These are phyloP conservation scores for Aspergillus glaucus DNA, from an alignment of 2,329 filamentous ascomycete genomes.

Conservation along the genomic window DNA sequence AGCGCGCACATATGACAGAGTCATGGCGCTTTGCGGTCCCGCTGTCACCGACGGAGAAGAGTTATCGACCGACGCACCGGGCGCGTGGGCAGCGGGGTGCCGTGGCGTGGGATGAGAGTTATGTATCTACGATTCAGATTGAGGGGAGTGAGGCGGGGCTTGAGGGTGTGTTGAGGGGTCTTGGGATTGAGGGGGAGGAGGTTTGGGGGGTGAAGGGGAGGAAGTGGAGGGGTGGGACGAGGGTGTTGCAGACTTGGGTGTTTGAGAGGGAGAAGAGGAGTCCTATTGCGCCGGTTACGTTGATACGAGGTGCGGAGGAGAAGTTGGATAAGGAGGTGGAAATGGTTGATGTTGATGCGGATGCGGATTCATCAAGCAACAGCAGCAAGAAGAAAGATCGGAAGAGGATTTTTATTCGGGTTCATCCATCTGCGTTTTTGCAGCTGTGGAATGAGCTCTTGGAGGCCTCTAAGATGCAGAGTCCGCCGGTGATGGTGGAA, in stretches of 20 bases:
- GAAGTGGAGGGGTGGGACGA: constrained; percentile 64
- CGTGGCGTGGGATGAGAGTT: constrained; percentile 89
- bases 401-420: constrained; percentile 59
- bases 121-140: constrained; percentile 78
- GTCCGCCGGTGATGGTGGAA: constrained; percentile 56
- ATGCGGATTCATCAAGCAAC: constrained; percentile 4
- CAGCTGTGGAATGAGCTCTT: constrained; percentile 59
- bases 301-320: constrained; percentile 63
- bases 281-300: constrained; percentile 64
- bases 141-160: constrained; percentile 62
- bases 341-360: constrained; percentile 29
- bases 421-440: constrained; percentile 72
- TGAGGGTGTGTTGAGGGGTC: constrained; percentile 56
- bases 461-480: constrained; percentile 54
- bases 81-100: constrained; percentile 68
- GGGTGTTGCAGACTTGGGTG: constrained; percentile 53
- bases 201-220: constrained; percentile 58
- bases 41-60: constrained; percentile 79
- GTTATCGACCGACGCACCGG: constrained; percentile 80
- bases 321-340: constrained; percentile 27
- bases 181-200: constrained; percentile 56
- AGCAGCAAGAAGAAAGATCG: constrained; percentile 29
- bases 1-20: constrained; percentile 80
- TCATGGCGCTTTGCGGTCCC: constrained; percentile 92
- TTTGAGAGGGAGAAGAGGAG: constrained; percentile 50